A percentile compares a stretch with the other conserved stretches of the same genome.
Conservation (phyloP, 1,284 basidiomycete genomes). For the Apiotrichum sp. region DNA sequence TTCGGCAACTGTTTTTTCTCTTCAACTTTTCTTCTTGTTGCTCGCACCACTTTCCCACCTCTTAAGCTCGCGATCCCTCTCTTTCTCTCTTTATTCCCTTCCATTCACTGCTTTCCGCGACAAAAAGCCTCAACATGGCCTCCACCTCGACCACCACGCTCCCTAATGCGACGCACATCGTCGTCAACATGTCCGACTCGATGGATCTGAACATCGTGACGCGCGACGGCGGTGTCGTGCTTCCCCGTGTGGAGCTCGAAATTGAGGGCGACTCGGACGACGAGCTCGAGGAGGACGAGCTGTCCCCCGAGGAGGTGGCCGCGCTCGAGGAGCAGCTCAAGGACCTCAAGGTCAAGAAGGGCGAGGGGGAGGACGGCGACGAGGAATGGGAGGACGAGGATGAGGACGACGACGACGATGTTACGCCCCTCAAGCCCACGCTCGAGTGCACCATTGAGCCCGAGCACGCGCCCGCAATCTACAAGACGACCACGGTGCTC, state of each 20-base stretch:
- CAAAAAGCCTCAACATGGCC: no score
- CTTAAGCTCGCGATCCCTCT: no score
- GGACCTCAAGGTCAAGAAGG: not conserved
- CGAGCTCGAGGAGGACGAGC: not conserved
- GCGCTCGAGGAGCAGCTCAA: not conserved
- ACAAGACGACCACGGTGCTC: not conserved
- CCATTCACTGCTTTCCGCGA: no score
- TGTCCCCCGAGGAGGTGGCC: not conserved
- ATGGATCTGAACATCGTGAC: conserved; percentile 2
- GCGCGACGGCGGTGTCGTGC: not conserved
- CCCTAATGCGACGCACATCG: not conserved
- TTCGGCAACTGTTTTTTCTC: no score
- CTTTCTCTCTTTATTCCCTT: no score
- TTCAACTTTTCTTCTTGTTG: no score
- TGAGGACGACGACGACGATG: not conserved
- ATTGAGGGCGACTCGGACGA: not conserved
- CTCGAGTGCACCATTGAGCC: not conserved
- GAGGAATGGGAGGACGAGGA: conserved; percentile 1
- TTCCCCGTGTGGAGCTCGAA: not conserved
- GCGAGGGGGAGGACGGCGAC: not conserved
- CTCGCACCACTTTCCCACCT: no score
- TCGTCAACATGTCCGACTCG: not conserved
- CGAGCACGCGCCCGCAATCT: not conserved
- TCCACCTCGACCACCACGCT: not conserved
- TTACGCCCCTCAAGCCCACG: not conserved